Evolutionary conservation across 2,329 filamentous ascomycete species (phyloP), one percentile per base, ranked within the genome.

Genomic region (Colletotrichum theobromicola): DNA sequence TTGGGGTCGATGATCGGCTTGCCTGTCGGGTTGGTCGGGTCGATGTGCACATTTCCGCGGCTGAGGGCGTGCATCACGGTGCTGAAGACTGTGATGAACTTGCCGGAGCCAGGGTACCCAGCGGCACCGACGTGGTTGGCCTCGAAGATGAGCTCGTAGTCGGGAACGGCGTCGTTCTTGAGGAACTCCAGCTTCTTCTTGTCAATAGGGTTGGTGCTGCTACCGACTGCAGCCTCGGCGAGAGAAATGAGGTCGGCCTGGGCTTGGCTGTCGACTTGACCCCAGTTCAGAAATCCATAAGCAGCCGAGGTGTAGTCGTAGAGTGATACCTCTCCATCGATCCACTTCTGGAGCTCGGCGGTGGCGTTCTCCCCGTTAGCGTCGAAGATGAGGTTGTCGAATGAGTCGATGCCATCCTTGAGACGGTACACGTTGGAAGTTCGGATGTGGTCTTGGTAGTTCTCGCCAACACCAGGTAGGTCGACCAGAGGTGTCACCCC

Each of bases 381-480:
- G 6, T 78, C 66, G 63, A 82, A 80, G 65, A 77, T 72, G 37
- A 79, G 53, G 75, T 76, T 42, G 76, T 84, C 82, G 46, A 80
- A 78, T 7, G 82, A 81, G 16, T 75, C 77, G 76, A 79, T 80
- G 18, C 78, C 75, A 24, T 78, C 72, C 50, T 80, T 81, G 37
- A 84, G 78, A 66, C 64, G 76, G 74, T 79, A 81, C 2, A 77
- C 77, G 67, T 80, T 78, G 64, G 77, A 78, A 6, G 81, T 73
- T 42, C 82, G 81, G 64, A 80, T 75, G 76, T 89, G 87, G 76
- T 89, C 87, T 76, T 87, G 85, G 42, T 88, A 81, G 74, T 89
- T 89, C 78, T 86, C 85, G 67, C 87, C 87, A 3, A 89, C 85
- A 28, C 83, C 84, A 2, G 85, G 83, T 46, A 87, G 83, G 42